These are phyloP conservation scores for Yamadazyma dendronema DNA, from an alignment of 1,139 yeast genomes.

Conservation along the genomic window DNA sequence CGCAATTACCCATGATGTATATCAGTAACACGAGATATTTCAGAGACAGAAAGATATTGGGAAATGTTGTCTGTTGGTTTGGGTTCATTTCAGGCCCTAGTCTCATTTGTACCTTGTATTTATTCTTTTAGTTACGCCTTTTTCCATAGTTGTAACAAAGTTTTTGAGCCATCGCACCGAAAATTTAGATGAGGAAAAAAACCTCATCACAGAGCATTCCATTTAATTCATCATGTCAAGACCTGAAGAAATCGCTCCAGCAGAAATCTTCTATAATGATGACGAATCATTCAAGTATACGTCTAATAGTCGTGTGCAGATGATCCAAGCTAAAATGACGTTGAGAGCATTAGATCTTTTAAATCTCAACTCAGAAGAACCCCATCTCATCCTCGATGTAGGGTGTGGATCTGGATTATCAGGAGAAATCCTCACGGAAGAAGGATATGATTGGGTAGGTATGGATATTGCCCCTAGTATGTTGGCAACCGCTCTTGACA, in stretches of 20 bases:
- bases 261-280: conserved; percentile 92
- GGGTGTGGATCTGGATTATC: conserved; percentile 98
- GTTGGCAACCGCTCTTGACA: conserved; percentile 91
- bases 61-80: conserved; percentile 86
- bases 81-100: conserved; percentile 93
- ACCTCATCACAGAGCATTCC: too few relatives aligned
- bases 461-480: conserved; percentile 95
- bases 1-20: conserved; percentile 66
- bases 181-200: background rate
- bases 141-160: background rate
- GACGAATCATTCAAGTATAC: conserved; percentile 88
- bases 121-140: conserved; percentile 52
- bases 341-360: conserved; percentile 85
- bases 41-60: conserved; percentile 58
- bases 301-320: conserved; percentile 92
- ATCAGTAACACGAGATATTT: conserved; percentile 51
- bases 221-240: conserved; percentile 83
- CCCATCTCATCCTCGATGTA: conserved; percentile 78
- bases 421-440: conserved; percentile 91
- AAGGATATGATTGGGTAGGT: conserved; percentile 94
- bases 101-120: conserved; percentile 77
- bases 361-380: conserved; percentile 60
- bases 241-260: conserved; percentile 97
- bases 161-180: background rate
- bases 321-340: conserved; percentile 97